Percentiles rank a stretch among this genome's conserved stretches.
Conservation (phyloP, 495 filamentous ascomycete genomes). For the Annulohypoxylon bovei region DNA sequence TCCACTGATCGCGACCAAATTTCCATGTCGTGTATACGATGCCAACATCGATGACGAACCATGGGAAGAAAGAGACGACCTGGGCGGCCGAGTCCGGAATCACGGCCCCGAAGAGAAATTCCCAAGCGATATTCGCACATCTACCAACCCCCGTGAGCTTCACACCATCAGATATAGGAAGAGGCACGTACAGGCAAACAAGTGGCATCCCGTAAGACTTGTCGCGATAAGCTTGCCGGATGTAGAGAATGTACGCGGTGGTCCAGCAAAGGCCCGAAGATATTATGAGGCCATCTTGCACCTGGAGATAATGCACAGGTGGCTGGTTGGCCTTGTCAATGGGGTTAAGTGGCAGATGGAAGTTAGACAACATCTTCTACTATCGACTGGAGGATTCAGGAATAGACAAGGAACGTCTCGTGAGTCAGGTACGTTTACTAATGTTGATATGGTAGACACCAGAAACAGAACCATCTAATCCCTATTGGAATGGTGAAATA, state of each 20-base stretch:
- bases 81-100: not conserved
- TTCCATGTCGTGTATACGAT: conserved; percentile 4
- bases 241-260: not conserved
- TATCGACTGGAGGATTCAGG: not conserved
- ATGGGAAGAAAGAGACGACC: not conserved
- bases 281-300: conserved; percentile 8
- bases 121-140: conserved; percentile 2
- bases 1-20: conserved; percentile 4
- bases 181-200: conserved; percentile 3
- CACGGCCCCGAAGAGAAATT: not conserved
- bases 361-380: not conserved
- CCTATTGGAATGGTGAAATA: not conserved
- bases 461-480: not conserved
- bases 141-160: not conserved
- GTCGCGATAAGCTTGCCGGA: conserved; percentile 7
- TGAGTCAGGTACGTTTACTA: not conserved
- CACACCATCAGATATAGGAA: not conserved
- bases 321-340: conserved; percentile 1
- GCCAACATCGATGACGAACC: conserved; percentile 2
- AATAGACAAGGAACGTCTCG: not conserved
- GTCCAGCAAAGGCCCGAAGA: not conserved
- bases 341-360: conserved; percentile 5
- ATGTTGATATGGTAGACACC: not conserved
- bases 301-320: conserved; percentile 2
- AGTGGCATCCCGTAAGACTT: conserved; percentile 11